Evolutionary conservation across 306 rosid genomes (phyloP).

Genomic region (Prunus mira): DNA sequence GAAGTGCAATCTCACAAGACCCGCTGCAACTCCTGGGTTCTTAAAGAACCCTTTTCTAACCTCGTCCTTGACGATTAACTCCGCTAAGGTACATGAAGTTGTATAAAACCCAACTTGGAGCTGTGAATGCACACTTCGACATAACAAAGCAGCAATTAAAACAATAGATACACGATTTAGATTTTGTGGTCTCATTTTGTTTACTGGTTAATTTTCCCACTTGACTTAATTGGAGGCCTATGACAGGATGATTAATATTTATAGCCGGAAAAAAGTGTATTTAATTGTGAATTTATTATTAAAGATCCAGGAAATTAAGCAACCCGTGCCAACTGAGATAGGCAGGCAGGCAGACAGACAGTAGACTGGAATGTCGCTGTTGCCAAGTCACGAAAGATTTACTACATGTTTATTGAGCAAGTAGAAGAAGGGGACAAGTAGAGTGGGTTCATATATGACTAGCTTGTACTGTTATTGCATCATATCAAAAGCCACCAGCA

Average conservation of each 20-base stretch:
- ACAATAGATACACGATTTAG: slow-evolving; percentile 12
- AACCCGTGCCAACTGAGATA: background rate
- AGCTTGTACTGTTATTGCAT: background rate
- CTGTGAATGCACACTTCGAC: slow-evolving; percentile 42
- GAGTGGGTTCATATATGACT: slow-evolving; percentile 18
- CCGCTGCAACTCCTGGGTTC: slow-evolving; percentile 60
- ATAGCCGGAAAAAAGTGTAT: slow-evolving; percentile 11
- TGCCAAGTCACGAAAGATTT: background rate
- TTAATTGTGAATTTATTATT: slow-evolving; percentile 1
- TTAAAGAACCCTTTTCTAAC: slow-evolving; percentile 29
- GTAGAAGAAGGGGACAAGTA: slow-evolving; percentile 30
- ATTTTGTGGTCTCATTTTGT: slow-evolving; percentile 41
- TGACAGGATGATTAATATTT: slow-evolving; percentile 17
- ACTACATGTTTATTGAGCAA: background rate
- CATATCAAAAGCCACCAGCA: slow-evolving; percentile 3
- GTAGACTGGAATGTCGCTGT: too few species aligned
- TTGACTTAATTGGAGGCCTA: slow-evolving; percentile 1
- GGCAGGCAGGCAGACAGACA: slow-evolving; percentile 10
- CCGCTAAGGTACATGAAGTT: slow-evolving; percentile 50
- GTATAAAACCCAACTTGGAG: slow-evolving; percentile 57
- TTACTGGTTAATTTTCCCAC: slow-evolving; percentile 4
- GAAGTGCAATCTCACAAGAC: slow-evolving; percentile 74
- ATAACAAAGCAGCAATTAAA: slow-evolving; percentile 24
- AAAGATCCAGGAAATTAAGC: background rate
- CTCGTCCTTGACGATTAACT: slow-evolving; percentile 60